Evolutionary conservation across 371 early-diverging fungal species (phyloP).

Genomic region (Lichtheimia ramosa): DNA sequence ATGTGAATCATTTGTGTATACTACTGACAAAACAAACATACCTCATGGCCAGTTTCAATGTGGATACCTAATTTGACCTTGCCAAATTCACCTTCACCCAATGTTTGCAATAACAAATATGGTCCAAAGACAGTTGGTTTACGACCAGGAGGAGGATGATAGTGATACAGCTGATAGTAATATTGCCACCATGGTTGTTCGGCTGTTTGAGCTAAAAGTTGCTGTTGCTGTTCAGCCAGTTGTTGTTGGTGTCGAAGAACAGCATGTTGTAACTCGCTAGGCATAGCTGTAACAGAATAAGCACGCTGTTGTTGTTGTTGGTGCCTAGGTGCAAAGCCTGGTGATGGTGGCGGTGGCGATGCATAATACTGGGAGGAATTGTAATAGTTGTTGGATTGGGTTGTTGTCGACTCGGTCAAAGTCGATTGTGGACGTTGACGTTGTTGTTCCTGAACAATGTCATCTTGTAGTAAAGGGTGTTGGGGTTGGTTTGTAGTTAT

Average conservation of each 20-base stretch:
- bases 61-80: conserved; percentile 97
- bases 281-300: conserved; percentile 46
- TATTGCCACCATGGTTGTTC: conserved; percentile 51
- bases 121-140: conserved; percentile 84
- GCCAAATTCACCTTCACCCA: conserved; percentile 99
- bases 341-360: conserved; percentile 5
- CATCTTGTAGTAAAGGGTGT: neutral
- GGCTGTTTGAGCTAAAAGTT: conserved; percentile 8
- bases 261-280: conserved; percentile 32
- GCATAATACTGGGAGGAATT: conserved; percentile 2
- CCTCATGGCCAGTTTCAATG: conserved; percentile 91
- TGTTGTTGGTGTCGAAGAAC: conserved; percentile 31
- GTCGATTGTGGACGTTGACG: neutral
- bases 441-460: neutral
- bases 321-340: conserved; percentile 3
- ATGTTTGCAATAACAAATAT: conserved; percentile 91
- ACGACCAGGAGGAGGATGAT: conserved; percentile 47
- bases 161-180: conserved; percentile 43
- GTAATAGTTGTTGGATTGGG: neutral
- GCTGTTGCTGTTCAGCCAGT: conserved; percentile 31
- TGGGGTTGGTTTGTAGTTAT: neutral
- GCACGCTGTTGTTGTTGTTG: conserved; percentile 36
- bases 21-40: conserved; percentile 24
- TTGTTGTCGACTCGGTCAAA: neutral
- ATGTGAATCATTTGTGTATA: neutral